Percentiles rank a stretch among this genome's conserved stretches.
phyloP scores from a whole-genome alignment of 257 asterid genomes.

The Phtheirospermum japonicum region DNA sequence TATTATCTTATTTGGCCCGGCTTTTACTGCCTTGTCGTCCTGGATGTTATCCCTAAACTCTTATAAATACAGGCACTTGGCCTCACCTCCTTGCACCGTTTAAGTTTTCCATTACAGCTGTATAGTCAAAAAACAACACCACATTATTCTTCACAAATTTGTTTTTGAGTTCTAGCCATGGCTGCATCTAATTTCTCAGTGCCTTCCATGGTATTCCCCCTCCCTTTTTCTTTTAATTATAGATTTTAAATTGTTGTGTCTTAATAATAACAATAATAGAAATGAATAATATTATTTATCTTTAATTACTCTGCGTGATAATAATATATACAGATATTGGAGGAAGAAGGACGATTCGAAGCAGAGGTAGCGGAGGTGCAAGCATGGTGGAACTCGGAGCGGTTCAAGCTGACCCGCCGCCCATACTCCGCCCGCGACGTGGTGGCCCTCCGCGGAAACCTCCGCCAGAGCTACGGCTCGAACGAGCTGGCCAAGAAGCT shows the following conservation, averaged over 20 bases:
- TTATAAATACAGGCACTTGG: slow-evolving; percentile 43
- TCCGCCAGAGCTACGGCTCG: slow-evolving; percentile 72
- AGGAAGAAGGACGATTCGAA: slow-evolving; percentile 88
- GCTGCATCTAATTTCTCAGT: slow-evolving; percentile 73
- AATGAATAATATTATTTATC: no score
- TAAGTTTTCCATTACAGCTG: slow-evolving; percentile 16
- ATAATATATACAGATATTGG: slow-evolving; percentile 68
- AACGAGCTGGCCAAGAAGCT: slow-evolving; percentile 88
- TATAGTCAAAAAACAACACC: slow-evolving; percentile 10
- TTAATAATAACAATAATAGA: not conserved
- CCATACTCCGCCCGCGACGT: slow-evolving; percentile 94
- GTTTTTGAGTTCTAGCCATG: slow-evolving; percentile 64
- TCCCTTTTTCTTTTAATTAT: not conserved
- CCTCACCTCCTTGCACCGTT: slow-evolving; percentile 26
- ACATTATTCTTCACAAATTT: not conserved
- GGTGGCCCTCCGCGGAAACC: slow-evolving; percentile 80
- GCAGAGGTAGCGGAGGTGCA: slow-evolving; percentile 89
- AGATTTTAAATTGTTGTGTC: not conserved
- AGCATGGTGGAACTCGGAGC: slow-evolving; percentile 95
- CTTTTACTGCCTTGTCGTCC: not conserved
- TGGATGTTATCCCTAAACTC: slow-evolving; percentile 27
- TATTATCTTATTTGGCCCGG: slow-evolving; percentile 34
- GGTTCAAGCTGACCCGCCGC: slow-evolving; percentile 78
- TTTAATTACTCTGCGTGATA: not conserved
- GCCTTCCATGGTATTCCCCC: slow-evolving; percentile 70